Conservation (phyloP, 495 filamentous ascomycete species). For the Aspergillus coremiiformis region DNA sequence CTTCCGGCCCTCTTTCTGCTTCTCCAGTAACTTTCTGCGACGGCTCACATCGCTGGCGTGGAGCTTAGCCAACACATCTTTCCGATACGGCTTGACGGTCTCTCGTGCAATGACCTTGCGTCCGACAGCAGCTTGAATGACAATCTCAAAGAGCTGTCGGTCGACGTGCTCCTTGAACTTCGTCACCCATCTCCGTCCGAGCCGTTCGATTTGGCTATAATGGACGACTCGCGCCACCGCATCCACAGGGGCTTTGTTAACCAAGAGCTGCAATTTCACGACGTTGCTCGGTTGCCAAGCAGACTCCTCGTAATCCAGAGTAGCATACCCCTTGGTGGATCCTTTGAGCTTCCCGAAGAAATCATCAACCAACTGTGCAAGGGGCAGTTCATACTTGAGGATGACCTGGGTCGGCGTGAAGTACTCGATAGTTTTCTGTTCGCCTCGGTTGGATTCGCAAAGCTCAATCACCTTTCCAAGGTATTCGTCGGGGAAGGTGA, state of each 20-base stretch:
- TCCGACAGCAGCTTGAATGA: constrained; percentile 89
- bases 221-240: constrained; percentile 90
- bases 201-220: constrained; percentile 61
- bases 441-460: constrained; percentile 81
- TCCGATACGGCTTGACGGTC: constrained; percentile 93
- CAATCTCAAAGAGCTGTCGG: constrained; percentile 89
- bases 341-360: constrained; percentile 97
- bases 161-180: constrained; percentile 98
- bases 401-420: constrained; percentile 95
- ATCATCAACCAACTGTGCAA: constrained; percentile 86
- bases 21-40: constrained; percentile 82
- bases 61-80: constrained; percentile 88
- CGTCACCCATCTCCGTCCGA: constrained; percentile 80
- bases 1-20: constrained; percentile 95
- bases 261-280: constrained; percentile 83
- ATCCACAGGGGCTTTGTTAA: constrained; percentile 90
- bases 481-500: constrained; percentile 91
- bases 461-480: constrained; percentile 90
- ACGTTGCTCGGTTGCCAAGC: constrained; percentile 75
- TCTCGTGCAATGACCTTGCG: constrained; percentile 81
- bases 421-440: constrained; percentile 78
- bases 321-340: constrained; percentile 73
- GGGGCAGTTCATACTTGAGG: constrained; percentile 81
- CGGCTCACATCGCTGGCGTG: constrained; percentile 84
- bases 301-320: constrained; percentile 91